phyloP scores from a whole-genome alignment of 495 filamentous ascomycete genomes.

The Friedmanniomyces endolithicus region DNA sequence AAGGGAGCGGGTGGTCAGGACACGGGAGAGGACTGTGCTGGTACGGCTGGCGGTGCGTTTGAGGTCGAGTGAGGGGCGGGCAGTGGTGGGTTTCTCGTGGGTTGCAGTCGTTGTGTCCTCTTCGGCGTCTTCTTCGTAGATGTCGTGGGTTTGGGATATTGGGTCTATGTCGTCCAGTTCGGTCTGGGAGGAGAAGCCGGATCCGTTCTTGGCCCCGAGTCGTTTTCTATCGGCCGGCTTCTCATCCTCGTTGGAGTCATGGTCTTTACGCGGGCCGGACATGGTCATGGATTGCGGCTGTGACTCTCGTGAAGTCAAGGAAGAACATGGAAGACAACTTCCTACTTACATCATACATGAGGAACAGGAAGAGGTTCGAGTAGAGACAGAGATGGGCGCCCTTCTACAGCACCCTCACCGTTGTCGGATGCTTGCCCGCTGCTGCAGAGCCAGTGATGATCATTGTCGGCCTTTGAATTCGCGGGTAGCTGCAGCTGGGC shows the following conservation, averaged over 20 bases:
- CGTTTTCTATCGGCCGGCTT: background rate
- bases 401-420: background rate
- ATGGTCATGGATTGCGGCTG: background rate
- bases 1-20: slow-evolving; percentile 12
- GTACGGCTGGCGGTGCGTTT: slow-evolving; percentile 7
- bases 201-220: background rate
- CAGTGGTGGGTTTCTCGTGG: background rate
- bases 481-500: background rate
- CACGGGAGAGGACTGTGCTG: slow-evolving; percentile 7
- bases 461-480: background rate
- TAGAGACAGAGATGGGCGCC: background rate
- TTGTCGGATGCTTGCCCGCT: background rate
- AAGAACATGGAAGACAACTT: background rate
- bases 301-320: background rate
- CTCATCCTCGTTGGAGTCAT: background rate
- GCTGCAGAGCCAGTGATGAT: background rate
- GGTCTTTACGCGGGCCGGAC: background rate
- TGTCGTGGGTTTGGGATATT: background rate
- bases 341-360: background rate
- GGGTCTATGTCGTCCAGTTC: background rate
- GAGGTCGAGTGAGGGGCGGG: slow-evolving; percentile 1
- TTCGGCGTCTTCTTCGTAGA: background rate
- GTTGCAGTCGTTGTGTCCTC: background rate
- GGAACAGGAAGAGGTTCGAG: background rate
- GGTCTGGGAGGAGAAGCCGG: background rate